These are phyloP conservation scores for Candida sonorensis DNA, from an alignment of 805 yeast genomes.

Conservation along the genomic window DNA sequence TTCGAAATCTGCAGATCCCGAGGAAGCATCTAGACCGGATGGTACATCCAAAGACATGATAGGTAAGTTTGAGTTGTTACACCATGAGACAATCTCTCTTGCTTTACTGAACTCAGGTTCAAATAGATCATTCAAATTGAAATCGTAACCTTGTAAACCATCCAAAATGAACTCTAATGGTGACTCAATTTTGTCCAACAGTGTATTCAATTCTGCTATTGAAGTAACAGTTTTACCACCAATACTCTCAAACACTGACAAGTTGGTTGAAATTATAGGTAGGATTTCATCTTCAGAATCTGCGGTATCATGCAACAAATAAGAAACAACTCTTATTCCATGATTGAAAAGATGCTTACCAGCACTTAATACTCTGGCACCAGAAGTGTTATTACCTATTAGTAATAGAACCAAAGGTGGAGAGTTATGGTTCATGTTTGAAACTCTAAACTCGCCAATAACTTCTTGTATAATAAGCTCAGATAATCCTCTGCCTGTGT, in stretches of 20 bases:
- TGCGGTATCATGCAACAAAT: slow-evolving; percentile 30
- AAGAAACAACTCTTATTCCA: slow-evolving; percentile 61
- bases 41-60: slow-evolving; percentile 73
- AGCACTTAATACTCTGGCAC: slow-evolving; percentile 67
- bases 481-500: slow-evolving; percentile 61
- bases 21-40: slow-evolving; percentile 76
- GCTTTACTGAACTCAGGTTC: slow-evolving; percentile 35
- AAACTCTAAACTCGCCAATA: slow-evolving; percentile 65
- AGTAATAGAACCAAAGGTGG: slow-evolving; percentile 71
- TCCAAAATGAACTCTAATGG: slow-evolving; percentile 79
- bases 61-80: slow-evolving; percentile 42
- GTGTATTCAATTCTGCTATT: slow-evolving; percentile 29
- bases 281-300: slow-evolving; percentile 32
- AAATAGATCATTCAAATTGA: slow-evolving; percentile 53
- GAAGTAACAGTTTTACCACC: slow-evolving; percentile 63
- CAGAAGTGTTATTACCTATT: slow-evolving; percentile 70
- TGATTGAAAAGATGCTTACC: slow-evolving; percentile 75
- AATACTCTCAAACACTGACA: slow-evolving; percentile 45
- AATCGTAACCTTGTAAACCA: slow-evolving; percentile 79
- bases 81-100: slow-evolving; percentile 55
- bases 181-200: slow-evolving; percentile 45
- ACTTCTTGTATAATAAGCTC: slow-evolving; percentile 51
- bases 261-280: slow-evolving; percentile 36
- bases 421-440: slow-evolving; percentile 62
- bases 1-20: slow-evolving; percentile 44